Conservation (phyloP, 352 stramenopile genomes). For the Peronospora destructor region DNA sequence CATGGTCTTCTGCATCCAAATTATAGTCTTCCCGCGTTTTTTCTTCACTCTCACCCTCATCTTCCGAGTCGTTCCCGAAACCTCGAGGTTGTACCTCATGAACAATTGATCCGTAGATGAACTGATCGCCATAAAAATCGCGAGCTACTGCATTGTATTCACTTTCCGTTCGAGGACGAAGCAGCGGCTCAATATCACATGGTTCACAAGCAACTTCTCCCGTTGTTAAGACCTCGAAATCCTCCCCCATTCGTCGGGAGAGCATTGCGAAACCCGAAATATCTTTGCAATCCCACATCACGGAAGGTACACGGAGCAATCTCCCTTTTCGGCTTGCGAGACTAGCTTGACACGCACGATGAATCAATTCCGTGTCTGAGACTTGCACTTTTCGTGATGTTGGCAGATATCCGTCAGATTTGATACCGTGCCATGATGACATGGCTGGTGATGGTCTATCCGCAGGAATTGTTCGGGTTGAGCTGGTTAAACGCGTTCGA, state of each 20-base stretch:
- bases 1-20: conserved; percentile 17
- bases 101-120: conserved; percentile 48
- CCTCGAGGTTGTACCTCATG: conserved; percentile 27
- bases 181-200: conserved; percentile 24
- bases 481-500: conserved; percentile 21
- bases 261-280: conserved; percentile 26
- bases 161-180: conserved; percentile 25
- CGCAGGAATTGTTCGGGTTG: conserved; percentile 12
- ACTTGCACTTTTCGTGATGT: conserved; percentile 22
- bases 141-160: conserved; percentile 28
- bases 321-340: conserved; percentile 14
- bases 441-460: conserved; percentile 16
- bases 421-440: conserved; percentile 10
- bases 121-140: conserved; percentile 31
- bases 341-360: conserved; percentile 22
- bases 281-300: conserved; percentile 33
- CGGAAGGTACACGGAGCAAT: conserved; percentile 16
- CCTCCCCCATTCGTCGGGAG: conserved; percentile 19
- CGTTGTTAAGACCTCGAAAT: conserved; percentile 31
- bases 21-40: conserved; percentile 2
- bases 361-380: conserved; percentile 28
- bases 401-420: conserved; percentile 12
- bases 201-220: conserved; percentile 30
- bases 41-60: conserved; percentile 5
- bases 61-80: conserved; percentile 9